Base-by-base conservation (phyloP, 345 rosid genomes). In the Boechera retrofracta region DNA sequence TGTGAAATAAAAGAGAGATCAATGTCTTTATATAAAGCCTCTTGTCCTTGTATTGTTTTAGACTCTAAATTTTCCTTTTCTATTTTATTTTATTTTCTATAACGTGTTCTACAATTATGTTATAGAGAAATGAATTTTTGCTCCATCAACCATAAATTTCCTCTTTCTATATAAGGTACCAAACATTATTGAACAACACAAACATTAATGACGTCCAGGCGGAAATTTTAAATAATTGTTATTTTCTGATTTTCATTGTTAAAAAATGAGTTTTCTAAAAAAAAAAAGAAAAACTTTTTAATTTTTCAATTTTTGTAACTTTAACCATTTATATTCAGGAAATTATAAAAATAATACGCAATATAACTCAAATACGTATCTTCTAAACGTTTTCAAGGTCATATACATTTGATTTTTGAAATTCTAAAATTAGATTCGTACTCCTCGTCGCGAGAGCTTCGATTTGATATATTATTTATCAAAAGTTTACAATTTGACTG, bases 11-110 rank as follows among this genome's bases (percentile, higher is more conserved):
- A 18, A 64, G 67, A 70, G 73, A 79, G 77, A 64, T 60, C 26
- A 58, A 70, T 71, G 80, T 45, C 83, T 81, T 77, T 83, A 73
- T 80, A 85, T 83, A 83, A 67, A 58, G 54, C 54, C 28, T 49
- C 54, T 7, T 16, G 11, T 49, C 11, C 54, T 65, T 60, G 48
- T 52, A 16, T 61, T 76, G 42, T 73, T 59, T 67, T 38, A 5
- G 49, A 28, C 21, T 61, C n/a, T 61, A 26, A 41, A 28, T 41
- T 6, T 28, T 56, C 16, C 5, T 38, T 16, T 18, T 47, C 13
- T 54, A 0, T 24, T 12, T 47, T 24, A 8, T 21, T 59, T 13
- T 21, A 65, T 38, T 28, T 18, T 75, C 0, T 31, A 26, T 12
- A 61, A 42, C 7, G 42, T 67, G 21, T 12, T 21, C 35, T 47